Base-by-base conservation (phyloP, 140 eudicot species). In the Stevia rebaudiana region DNA sequence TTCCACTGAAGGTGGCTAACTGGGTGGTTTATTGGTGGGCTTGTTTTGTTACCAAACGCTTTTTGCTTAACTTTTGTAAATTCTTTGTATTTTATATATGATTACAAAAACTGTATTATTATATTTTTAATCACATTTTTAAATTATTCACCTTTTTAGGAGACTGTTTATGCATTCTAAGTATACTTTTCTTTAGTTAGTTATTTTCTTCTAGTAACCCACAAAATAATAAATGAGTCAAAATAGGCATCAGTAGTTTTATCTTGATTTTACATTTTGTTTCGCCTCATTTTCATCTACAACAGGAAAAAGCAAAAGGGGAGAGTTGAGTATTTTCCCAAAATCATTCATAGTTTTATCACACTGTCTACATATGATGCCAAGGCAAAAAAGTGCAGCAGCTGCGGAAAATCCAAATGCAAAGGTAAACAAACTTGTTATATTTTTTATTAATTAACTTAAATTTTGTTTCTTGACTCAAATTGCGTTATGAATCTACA, bases 291-390 rank as follows among this genome's bases (percentile, higher is more conserved):
- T 31, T 41, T n/a, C 18, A 1, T 15, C 63, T 51, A 6, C 50
- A 24, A 28, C 72, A 90, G 97, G 97, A 42, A 87, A 87, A 73
- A 91, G 89, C 77, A 87, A 88, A 74, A 79, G 81, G 76, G 98
- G 98, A 46, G 96, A 91, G 87, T 71, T 91, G 28, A 87, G 95
- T 70, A 79, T 91, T 48, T 91, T 91, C 35, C 95, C 98, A 23
- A 87, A 83, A 55, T 68, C 92, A 31, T 83, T 87, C 67, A 41
- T 59, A 12, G 89, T 85, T 24, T 76, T 91, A 54, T 91, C 96
- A 25, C 89, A 83, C 54, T 87, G 98, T 69, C 89, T 91, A 42
- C 96, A 88, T 78, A 85, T 87, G 96, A 79, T 91, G 89, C 98
- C 98, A 4, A 83, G 89, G 68, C 94, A 82, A 74, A 87, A 85